These are phyloP conservation scores for Fusarium cicatricum DNA, from an alignment of 2,329 filamentous ascomycete species.

Conservation along the genomic window DNA sequence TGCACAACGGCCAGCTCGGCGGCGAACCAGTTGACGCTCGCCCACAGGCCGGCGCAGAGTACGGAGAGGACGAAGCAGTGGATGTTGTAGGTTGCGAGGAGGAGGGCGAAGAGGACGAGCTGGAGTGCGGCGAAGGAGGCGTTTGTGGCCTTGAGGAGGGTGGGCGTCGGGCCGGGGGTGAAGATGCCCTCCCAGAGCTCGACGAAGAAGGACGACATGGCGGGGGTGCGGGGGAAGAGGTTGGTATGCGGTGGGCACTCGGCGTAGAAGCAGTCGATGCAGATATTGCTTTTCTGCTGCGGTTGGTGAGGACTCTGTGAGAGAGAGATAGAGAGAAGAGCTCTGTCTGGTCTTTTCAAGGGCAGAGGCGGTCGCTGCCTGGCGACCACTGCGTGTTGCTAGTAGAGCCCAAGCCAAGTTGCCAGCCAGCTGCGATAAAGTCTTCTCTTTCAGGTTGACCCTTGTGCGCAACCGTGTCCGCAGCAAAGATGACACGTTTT, in stretches of 20 bases:
- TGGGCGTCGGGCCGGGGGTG: slow-evolving; percentile 87
- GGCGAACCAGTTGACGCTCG: slow-evolving; percentile 97
- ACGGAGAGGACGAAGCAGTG: slow-evolving; percentile 87
- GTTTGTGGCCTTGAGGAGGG: slow-evolving; percentile 90
- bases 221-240: slow-evolving; percentile 7
- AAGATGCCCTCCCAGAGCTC: slow-evolving; percentile 94
- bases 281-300: neutral
- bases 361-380: slow-evolving; percentile 35
- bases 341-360: slow-evolving; percentile 6
- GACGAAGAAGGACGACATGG: slow-evolving; percentile 70
- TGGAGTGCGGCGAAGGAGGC: slow-evolving; percentile 87
- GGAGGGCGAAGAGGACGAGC: slow-evolving; percentile 75
- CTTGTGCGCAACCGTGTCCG: slow-evolving; percentile 14
- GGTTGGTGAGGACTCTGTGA: neutral
- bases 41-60: slow-evolving; percentile 86
- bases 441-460: slow-evolving; percentile 7
- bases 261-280: neutral
- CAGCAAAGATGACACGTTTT: slow-evolving; percentile 1
- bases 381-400: slow-evolving; percentile 33
- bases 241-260: neutral
- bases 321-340: neutral
- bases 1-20: slow-evolving; percentile 62
- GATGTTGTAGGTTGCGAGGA: slow-evolving; percentile 83
- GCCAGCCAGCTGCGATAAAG: slow-evolving; percentile 21
- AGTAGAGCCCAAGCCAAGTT: slow-evolving; percentile 4